Percentiles rank a stretch among this genome's conserved stretches.
Evolutionary conservation across 768 basidiomycete species (phyloP).

Genomic region (Rhodotorula sphaerocarpa): DNA sequence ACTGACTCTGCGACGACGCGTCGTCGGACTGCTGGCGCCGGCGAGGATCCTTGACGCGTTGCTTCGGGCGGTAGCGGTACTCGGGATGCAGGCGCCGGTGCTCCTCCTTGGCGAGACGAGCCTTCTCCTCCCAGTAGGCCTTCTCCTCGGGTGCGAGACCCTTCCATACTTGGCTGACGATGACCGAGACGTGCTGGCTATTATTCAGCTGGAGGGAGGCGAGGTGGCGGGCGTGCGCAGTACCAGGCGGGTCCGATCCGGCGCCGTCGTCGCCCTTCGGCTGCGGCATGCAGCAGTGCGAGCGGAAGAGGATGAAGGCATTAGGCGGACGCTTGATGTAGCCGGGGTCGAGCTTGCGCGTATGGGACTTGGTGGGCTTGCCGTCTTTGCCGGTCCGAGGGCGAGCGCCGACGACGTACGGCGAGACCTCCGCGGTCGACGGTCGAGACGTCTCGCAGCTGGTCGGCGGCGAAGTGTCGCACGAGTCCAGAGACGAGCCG

Average conservation of each 20-base stretch:
- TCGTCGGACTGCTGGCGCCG: constrained; percentile 9
- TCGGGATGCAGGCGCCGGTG: constrained; percentile 36
- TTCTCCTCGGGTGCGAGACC: constrained; percentile 28
- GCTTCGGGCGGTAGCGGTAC: constrained; percentile 37
- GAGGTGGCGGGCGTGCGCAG: constrained; percentile 28
- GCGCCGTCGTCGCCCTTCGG: neutral
- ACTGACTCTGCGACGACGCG: neutral
- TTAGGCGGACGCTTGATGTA: constrained; percentile 41
- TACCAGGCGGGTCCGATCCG: constrained; percentile 19
- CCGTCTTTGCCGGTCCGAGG: constrained; percentile 14
- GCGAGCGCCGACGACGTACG: neutral
- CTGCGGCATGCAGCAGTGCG: constrained; percentile 24
- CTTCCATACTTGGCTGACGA: constrained; percentile 37
- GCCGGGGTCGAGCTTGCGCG: constrained; percentile 38
- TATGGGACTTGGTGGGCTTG: constrained; percentile 33
- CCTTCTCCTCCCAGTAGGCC: constrained; percentile 35
- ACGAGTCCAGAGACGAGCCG: constrained; percentile 16
- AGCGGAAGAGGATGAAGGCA: constrained; percentile 41
- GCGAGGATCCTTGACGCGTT: constrained; percentile 14
- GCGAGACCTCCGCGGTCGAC: neutral
- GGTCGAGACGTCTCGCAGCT: neutral
- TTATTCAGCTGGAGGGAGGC: constrained; percentile 31
- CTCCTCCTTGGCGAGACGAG: constrained; percentile 34
- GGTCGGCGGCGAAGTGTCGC: neutral
- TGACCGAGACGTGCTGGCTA: constrained; percentile 37